Conservation (phyloP, 352 stramenopile species). For the Phytophthora pisi region DNA sequence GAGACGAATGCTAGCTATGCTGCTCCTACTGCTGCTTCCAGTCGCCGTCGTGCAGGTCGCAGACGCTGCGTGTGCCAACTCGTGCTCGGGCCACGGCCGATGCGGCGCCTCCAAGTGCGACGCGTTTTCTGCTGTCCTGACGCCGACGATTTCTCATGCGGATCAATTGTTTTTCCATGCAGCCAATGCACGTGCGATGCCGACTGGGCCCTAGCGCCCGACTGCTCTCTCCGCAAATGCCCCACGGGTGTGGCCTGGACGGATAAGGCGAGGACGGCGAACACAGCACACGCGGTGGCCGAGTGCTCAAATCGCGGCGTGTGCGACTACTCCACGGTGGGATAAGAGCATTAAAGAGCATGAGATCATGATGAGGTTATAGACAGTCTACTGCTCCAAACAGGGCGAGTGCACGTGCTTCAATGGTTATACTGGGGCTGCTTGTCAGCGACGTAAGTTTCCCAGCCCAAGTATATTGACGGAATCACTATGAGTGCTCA, state of each 20-base stretch:
- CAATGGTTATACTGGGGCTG: constrained; percentile 56
- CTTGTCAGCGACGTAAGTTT: constrained; percentile 61
- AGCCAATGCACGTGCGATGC: constrained; percentile 76
- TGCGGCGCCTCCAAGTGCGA: constrained; percentile 58
- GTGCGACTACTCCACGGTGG: constrained; percentile 63
- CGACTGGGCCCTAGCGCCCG: constrained; percentile 63
- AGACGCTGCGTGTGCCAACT: constrained; percentile 59
- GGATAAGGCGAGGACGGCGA: constrained; percentile 74
- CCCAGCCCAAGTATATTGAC: background rate
- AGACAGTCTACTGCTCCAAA: background rate
- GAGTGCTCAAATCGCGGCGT: constrained; percentile 75
- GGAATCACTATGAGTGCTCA: too few relatives aligned
- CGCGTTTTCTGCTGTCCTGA: background rate
- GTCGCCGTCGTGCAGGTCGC: constrained; percentile 4
- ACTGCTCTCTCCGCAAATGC: constrained; percentile 78
- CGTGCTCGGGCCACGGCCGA: constrained; percentile 63
- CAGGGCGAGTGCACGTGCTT: constrained; percentile 69
- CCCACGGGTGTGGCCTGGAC: constrained; percentile 74
- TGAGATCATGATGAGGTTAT: background rate
- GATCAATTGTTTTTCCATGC: background rate
- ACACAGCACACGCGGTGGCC: constrained; percentile 51
- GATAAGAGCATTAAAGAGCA: too few relatives aligned
- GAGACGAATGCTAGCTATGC: background rate
- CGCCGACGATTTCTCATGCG: background rate
- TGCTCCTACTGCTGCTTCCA: constrained; percentile 6